Evolutionary conservation across 371 early-diverging fungal species (phyloP).

Genomic region (Nosema muscidifuracis): DNA sequence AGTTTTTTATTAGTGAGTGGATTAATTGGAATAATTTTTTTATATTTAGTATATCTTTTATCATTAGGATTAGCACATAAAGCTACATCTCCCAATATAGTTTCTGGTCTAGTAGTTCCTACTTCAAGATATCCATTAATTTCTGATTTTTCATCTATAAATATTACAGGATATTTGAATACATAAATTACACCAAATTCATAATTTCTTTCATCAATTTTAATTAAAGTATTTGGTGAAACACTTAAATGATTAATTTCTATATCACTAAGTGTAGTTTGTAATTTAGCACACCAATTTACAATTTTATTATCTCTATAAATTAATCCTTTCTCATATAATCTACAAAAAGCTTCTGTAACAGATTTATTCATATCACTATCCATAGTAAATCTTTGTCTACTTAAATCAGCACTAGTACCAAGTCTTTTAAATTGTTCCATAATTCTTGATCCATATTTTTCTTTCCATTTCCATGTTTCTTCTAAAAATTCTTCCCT

Average conservation of each 20-base stretch:
- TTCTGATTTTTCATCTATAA: background rate
- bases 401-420: constrained; percentile 82
- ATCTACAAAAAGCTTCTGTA: constrained; percentile 80
- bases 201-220: constrained; percentile 71
- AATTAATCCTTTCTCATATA: constrained; percentile 89
- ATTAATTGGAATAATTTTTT: constrained; percentile 70
- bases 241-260: constrained; percentile 67
- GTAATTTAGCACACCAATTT: constrained; percentile 93
- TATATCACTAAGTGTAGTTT: constrained; percentile 89
- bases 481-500: constrained; percentile 78
- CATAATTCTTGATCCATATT: constrained; percentile 70
- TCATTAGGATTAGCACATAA: constrained; percentile 87
- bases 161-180: constrained; percentile 65
- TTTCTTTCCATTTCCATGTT: constrained; percentile 92
- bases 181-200: constrained; percentile 86
- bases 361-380: constrained; percentile 74
- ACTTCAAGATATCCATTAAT: constrained; percentile 62
- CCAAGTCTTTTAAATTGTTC: constrained; percentile 85
- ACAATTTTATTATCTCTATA: constrained; percentile 90
- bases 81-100: constrained; percentile 95
- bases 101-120: constrained; percentile 96
- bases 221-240: constrained; percentile 33
- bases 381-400: constrained; percentile 90
- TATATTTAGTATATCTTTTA: constrained; percentile 66
- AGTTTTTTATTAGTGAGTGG: constrained; percentile 82